Evolutionary conservation across 169 alveolate genomes (phyloP), one percentile per base, ranked within the genome.

Genomic region (Babesia microti): DNA sequence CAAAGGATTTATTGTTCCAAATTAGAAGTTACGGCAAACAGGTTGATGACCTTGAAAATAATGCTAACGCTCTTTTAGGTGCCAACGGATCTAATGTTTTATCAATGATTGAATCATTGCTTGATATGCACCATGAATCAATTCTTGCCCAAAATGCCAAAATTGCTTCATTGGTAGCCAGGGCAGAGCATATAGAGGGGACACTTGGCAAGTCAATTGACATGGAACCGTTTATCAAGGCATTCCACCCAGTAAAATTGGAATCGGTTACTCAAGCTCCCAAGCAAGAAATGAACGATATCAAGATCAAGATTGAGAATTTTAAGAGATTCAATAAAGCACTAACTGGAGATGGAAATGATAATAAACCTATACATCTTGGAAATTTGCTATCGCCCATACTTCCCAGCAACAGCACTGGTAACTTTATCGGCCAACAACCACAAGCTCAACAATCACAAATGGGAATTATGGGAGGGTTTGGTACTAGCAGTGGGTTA

Each of bases 311-410:
- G 19, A 65, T 65, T 6, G 39, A 18, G 9, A 54, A 54, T 36
- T 34, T 65, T 17, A 36, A 44, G 21, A 65, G 48, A 26, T 65
- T 65, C 55, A 65, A 65, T 52, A 17, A 52, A 7, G 66, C 76
- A 7, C 55, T 49, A 30, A 6, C 26, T n/a, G 63, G 40, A 17
- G 27, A 61, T 0, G 47, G 57, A n/a, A 35, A 27, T 11, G 15
- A 46, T 21, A 43, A 24, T n/a, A 17, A 43, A 5, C 33, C 32
- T 21, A 43, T 32, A 32, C 53, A 65, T 37, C 53, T 65, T 11
- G 41, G 47, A 1, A 69, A 65, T 22, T 3, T 65, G 37, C 51
- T 65, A 33, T n/a, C n/a, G n/a, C n/a, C n/a, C n/a, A n/a, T n/a
- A n/a, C n/a, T n/a, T n/a, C n/a, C n/a, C n/a, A n/a, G n/a, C n/a